Percentiles rank a stretch among this genome's conserved stretches.
phyloP scores from a whole-genome alignment of 2,329 filamentous ascomycete species.

The Domatiomyces globalis region DNA sequence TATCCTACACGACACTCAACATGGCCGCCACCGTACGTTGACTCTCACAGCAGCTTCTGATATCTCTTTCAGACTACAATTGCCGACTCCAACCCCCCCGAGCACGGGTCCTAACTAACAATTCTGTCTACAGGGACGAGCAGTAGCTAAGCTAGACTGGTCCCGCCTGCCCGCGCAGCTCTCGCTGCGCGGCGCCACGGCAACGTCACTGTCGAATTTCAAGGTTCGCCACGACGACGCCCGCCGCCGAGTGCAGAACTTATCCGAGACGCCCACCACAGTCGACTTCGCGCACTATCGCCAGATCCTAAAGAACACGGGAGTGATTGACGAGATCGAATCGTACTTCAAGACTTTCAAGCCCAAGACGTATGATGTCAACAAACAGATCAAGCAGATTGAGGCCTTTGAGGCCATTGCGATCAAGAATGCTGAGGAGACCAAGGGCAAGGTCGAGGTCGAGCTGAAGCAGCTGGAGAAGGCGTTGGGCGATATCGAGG shows the following conservation, averaged over 20 bases:
- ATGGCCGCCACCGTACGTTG: conserved; percentile 25
- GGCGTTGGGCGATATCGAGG: conserved; percentile 95
- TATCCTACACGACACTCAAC: conserved; percentile 18
- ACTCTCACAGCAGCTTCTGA: neutral
- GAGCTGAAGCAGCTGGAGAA: conserved; percentile 89
- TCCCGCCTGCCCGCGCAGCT: conserved; percentile 85
- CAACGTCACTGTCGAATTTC: conserved; percentile 80
- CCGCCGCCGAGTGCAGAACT: conserved; percentile 76
- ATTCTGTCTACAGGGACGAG: conserved; percentile 59
- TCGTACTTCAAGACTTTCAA: conserved; percentile 85
- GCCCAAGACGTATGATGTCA: conserved; percentile 83
- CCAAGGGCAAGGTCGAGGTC: conserved; percentile 87
- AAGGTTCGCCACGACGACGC: conserved; percentile 99
- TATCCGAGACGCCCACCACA: conserved; percentile 68
- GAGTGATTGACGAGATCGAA: conserved; percentile 93
- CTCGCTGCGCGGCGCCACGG: conserved; percentile 90
- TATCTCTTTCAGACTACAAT: neutral
- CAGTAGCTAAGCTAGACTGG: conserved; percentile 99
- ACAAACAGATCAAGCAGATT: conserved; percentile 91
- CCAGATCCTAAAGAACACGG: conserved; percentile 83
- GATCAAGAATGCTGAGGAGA: conserved; percentile 89
- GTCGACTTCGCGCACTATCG: conserved; percentile 95
- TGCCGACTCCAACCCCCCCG: neutral
- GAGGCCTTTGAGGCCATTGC: conserved; percentile 96
- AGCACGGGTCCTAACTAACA: conserved; percentile 17